Evolutionary conservation across 805 yeast species (phyloP), one percentile per base, ranked within the genome.

Genomic region (Helenozyma baotianmanensis): DNA sequence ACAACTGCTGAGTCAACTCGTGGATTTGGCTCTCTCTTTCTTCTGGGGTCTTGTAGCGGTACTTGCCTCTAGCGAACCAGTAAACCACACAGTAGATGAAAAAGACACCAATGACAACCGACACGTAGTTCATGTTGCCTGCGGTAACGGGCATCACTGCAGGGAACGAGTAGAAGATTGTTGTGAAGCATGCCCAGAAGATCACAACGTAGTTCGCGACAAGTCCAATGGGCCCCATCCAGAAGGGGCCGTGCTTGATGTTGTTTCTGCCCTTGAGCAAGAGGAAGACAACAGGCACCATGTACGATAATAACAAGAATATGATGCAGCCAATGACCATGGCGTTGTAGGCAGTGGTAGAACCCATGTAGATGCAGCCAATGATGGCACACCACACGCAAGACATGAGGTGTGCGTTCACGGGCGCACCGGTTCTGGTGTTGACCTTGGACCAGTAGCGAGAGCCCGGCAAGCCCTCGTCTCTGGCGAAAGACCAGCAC

Each of bases 401-500:
- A 11, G 80, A 74, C 61, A 78, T 60, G 14, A 76, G 30, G 43
- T 77, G 79, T 2, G 84, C 82, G 43, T 70, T 65, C 12, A 78
- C 57, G 10, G 86, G 86, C n/a, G 74, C 66, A 14, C 71, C 74
- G 5, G 73, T 54, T 27, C 51, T 60, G 13, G 62, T 44, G 43
- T 75, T 62, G 30, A 81, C 68, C 36, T 56, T 46, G 4, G 77
- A 51, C 72, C 78, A 71, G 42, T 64, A 66, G 25, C 56, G 60
- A 6, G 81, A 75, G 23, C 69, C 74, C 23, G 79, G 78, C 36
- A 76, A 57, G 23, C 82, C 83, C 29, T 76, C 69, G 48, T 80
- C 85, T 56, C 84, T 66, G 4, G 84, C 68, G 47, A 80, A 76
- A 6, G 84, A 76, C 82, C 84, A 81, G 40, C 79, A 64, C 30